These are phyloP conservation scores for Canna indica DNA, from an alignment of 176 grass and related monocot genomes.

Conservation along the genomic window DNA sequence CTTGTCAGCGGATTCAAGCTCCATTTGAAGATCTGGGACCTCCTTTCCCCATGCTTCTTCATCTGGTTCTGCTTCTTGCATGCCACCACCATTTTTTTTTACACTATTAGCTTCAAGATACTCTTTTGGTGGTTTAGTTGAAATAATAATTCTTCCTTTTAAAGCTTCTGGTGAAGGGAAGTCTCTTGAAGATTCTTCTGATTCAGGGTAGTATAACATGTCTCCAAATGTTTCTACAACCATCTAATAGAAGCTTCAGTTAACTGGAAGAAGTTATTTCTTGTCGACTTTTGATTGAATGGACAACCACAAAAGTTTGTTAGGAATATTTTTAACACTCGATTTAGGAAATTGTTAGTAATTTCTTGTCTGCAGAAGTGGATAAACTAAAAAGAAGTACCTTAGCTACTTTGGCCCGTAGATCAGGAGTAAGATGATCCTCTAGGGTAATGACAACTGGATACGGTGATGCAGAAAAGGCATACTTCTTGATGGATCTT, in stretches of 20 bases:
- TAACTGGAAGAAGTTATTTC: conserved; percentile 14
- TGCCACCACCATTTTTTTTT: background rate
- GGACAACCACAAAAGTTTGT: no score
- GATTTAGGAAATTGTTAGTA: background rate
- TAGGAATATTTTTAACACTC: no score
- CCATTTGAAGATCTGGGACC: conserved; percentile 14
- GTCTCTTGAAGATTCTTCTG: conserved; percentile 16
- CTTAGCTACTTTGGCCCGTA: conserved; percentile 18
- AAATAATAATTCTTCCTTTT: conserved; percentile 18
- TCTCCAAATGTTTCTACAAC: conserved; percentile 24
- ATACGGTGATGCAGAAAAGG: conserved; percentile 16
- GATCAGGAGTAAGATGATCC: conserved; percentile 19
- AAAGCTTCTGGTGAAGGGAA: conserved; percentile 22
- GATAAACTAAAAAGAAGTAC: background rate
- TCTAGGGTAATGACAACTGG: conserved; percentile 17
- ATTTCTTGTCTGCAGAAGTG: background rate
- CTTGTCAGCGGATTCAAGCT: conserved; percentile 17
- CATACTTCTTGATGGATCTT: conserved; percentile 13
- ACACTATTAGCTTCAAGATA: conserved; percentile 19
- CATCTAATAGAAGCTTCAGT: conserved; percentile 17
- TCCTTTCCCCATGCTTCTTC: conserved; percentile 24
- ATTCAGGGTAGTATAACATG: conserved; percentile 19
- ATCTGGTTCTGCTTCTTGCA: conserved; percentile 1
- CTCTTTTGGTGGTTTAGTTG: conserved; percentile 21
- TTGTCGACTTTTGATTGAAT: no score